phyloP scores from a whole-genome alignment of 495 filamentous ascomycete species.

The Annulohypoxylon stygium region DNA sequence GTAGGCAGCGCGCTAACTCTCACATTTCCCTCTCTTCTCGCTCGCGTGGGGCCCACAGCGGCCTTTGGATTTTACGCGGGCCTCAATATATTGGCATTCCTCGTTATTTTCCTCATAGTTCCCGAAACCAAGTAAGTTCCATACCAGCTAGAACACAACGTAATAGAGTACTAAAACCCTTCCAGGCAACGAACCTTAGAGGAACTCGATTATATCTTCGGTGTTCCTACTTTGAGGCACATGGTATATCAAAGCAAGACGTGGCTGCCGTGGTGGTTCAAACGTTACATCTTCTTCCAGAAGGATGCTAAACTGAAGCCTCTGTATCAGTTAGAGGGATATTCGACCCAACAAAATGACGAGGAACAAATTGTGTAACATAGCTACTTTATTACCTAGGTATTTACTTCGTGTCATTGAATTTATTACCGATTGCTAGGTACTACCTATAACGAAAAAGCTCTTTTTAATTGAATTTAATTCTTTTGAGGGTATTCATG shows the following conservation, averaged over 20 bases:
- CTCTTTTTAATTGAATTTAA: not conserved
- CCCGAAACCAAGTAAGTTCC: conserved; percentile 65
- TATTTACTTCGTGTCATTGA: conserved; percentile 10
- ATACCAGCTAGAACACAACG: conserved; percentile 46
- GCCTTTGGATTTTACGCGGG: conserved; percentile 72
- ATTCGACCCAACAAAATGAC: conserved; percentile 8
- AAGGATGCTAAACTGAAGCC: conserved; percentile 61
- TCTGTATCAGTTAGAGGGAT: conserved; percentile 56
- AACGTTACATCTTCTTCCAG: conserved; percentile 65
- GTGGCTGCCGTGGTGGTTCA: conserved; percentile 61
- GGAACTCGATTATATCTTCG: conserved; percentile 67
- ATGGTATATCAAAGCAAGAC: conserved; percentile 61
- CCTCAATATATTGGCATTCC: conserved; percentile 69
- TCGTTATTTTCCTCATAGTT: conserved; percentile 68
- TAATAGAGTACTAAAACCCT: conserved; percentile 59
- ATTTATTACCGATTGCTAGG: not conserved
- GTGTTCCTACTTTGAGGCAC: conserved; percentile 64
- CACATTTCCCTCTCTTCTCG: conserved; percentile 66
- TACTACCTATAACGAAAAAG: not conserved
- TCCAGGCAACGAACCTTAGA: conserved; percentile 62
- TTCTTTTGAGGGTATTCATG: not conserved
- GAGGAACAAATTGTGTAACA: conserved; percentile 12
- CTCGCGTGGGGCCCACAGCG: conserved; percentile 66
- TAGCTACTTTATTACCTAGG: not conserved
- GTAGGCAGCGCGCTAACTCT: conserved; percentile 68